Percentiles rank a stretch among this genome's conserved stretches.
phyloP scores from a whole-genome alignment of 2,329 filamentous ascomycete genomes.

The Fusarium pseudoanthophilum region DNA sequence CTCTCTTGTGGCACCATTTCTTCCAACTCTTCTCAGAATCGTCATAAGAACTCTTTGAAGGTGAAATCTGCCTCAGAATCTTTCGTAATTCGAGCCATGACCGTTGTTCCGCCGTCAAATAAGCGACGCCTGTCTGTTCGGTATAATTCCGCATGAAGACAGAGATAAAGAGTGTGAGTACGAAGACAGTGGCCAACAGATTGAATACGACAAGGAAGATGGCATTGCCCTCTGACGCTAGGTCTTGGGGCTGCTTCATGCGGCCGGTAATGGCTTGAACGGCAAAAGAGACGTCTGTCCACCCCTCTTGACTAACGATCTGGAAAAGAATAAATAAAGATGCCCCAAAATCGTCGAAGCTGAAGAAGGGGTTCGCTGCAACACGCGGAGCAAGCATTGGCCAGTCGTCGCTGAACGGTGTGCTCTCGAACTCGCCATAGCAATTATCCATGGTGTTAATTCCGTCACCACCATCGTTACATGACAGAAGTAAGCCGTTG shows the following conservation, averaged over 20 bases:
- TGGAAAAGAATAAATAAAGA: conserved; percentile 97
- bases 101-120: conserved; percentile 92
- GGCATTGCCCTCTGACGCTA: conserved; percentile 82
- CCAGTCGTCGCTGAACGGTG: conserved; percentile 81
- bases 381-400: conserved; percentile 83
- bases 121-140: conserved; percentile 96
- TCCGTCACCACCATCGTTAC: conserved; percentile 71
- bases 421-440: conserved; percentile 81
- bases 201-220: conserved; percentile 98
- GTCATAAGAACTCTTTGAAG: conserved; percentile 89
- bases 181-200: conserved; percentile 93
- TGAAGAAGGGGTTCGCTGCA: conserved; percentile 84
- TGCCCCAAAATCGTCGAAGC: conserved; percentile 94
- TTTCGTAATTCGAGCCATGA: conserved; percentile 97
- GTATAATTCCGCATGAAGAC: conserved; percentile 99
- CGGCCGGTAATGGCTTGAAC: conserved; percentile 83
- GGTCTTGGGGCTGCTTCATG: conserved; percentile 76
- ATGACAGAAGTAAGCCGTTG: conserved; percentile 79
- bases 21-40: conserved; percentile 82
- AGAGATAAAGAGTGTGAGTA: conserved; percentile 96
- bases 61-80: conserved; percentile 89
- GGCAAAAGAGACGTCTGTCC: conserved; percentile 91
- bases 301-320: conserved; percentile 98
- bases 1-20: conserved; percentile 93
- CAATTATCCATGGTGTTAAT: conserved; percentile 76